Evolutionary conservation across 2,329 filamentous ascomycete genomes (phyloP).

Genomic region (Onygena corvina): DNA sequence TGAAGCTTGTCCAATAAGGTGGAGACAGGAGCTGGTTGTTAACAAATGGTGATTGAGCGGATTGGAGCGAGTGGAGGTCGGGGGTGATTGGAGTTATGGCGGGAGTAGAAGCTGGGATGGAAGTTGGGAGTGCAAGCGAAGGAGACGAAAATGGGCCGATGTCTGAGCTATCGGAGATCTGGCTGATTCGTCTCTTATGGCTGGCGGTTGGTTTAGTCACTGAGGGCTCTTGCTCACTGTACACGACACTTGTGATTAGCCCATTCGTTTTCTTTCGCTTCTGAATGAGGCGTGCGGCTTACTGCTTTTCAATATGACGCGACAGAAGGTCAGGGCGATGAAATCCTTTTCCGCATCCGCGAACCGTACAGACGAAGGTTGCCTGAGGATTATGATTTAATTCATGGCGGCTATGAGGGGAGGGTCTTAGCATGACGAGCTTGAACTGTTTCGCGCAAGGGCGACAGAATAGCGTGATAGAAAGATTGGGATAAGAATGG

Average conservation of each 20-base stretch:
- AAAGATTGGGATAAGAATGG: not conserved
- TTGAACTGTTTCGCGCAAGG: not conserved
- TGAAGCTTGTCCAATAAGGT: conserved; percentile 28
- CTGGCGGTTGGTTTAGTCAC: conserved; percentile 5
- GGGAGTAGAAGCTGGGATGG: not conserved
- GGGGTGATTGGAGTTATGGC: conserved; percentile 8
- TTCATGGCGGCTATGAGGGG: conserved; percentile 35
- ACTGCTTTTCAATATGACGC: conserved; percentile 42
- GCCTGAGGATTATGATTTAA: conserved; percentile 40
- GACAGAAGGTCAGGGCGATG: conserved; percentile 38
- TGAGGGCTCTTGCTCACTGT: conserved; percentile 8
- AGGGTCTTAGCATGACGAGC: conserved; percentile 1
- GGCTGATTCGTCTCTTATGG: conserved; percentile 12
- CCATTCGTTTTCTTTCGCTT: not conserved
- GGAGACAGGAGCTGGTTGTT: conserved; percentile 15
- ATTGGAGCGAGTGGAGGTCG: conserved; percentile 2
- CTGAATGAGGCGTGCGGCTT: conserved; percentile 15
- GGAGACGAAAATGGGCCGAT: not conserved
- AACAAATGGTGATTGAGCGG: not conserved
- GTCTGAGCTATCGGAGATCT: conserved; percentile 8
- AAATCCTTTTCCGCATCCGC: conserved; percentile 38
- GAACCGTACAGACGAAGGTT: conserved; percentile 32
- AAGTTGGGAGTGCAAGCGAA: not conserved
- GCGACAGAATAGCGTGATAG: too few species aligned
- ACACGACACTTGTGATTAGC: not conserved